Evolutionary conservation across 192 early-diverging fungal genomes (phyloP).

Genomic region (Nowakowskiella sp.): DNA sequence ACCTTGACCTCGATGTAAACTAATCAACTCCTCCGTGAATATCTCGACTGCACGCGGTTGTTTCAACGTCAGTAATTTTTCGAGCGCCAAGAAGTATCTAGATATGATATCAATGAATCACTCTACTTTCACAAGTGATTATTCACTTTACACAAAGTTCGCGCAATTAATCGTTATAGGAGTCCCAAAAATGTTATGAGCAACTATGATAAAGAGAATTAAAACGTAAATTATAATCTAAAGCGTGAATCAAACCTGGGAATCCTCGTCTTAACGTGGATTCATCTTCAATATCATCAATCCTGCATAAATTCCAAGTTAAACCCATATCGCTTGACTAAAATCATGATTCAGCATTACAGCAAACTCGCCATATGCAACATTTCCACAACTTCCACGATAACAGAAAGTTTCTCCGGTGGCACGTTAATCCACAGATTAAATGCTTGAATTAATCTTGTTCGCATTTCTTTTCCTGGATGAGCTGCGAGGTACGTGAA

Average conservation of each 20-base stretch:
- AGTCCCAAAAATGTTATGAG: slow-evolving; percentile 92
- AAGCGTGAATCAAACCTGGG: slow-evolving; percentile 30
- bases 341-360: slow-evolving; percentile 33
- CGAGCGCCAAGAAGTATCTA: slow-evolving; percentile 75
- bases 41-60: slow-evolving; percentile 66
- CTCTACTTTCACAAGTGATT: neutral
- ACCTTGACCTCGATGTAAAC: slow-evolving; percentile 92
- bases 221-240: neutral
- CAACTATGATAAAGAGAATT: slow-evolving; percentile 38
- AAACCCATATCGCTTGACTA: neutral
- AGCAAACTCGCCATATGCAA: slow-evolving; percentile 89
- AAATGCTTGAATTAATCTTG: slow-evolving; percentile 87
- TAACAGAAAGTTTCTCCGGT: slow-evolving; percentile 51
- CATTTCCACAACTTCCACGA: slow-evolving; percentile 82
- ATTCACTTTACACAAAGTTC: slow-evolving; percentile 70
- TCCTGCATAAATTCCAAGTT: slow-evolving; percentile 32
- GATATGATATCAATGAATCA: slow-evolving; percentile 2
- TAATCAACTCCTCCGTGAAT: slow-evolving; percentile 87
- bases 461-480: slow-evolving; percentile 91
- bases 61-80: slow-evolving; percentile 61
- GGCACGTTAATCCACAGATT: slow-evolving; percentile 80
- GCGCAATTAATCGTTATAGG: slow-evolving; percentile 92
- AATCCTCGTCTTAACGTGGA: slow-evolving; percentile 79
- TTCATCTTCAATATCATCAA: slow-evolving; percentile 96
- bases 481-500: slow-evolving; percentile 77